phyloP scores from a whole-genome alignment of 2,329 filamentous ascomycete species.

The Xylaria sp. region DNA sequence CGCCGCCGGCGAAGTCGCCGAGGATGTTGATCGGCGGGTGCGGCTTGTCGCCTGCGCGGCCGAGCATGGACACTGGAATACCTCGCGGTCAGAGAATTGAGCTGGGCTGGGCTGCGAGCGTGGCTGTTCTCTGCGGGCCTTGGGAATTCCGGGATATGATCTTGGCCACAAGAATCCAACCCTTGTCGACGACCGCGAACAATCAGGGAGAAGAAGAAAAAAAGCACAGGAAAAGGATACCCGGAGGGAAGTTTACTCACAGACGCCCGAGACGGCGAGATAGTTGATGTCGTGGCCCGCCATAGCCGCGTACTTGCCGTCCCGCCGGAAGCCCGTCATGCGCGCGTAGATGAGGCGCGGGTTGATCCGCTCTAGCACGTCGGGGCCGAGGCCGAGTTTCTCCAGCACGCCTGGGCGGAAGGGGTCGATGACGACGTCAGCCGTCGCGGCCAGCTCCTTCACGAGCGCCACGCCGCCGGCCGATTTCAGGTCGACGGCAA shows the following conservation, averaged over 20 bases:
- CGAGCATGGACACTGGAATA: slow-evolving; percentile 62
- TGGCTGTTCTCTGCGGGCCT: too few species aligned
- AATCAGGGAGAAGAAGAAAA: too few species aligned
- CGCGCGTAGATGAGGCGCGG: slow-evolving; percentile 79
- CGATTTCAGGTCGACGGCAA: slow-evolving; percentile 80
- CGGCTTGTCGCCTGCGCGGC: slow-evolving; percentile 70
- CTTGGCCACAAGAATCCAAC: too few species aligned
- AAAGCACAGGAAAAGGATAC: too few species aligned
- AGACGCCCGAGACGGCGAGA: slow-evolving; percentile 81
- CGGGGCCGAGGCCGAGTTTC: slow-evolving; percentile 77
- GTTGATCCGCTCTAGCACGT: slow-evolving; percentile 69
- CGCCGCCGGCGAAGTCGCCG: slow-evolving; percentile 90
- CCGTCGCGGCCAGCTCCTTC: slow-evolving; percentile 63
- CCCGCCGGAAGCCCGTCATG: slow-evolving; percentile 87
- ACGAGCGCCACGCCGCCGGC: slow-evolving; percentile 67
- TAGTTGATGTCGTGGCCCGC: slow-evolving; percentile 98
- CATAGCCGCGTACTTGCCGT: slow-evolving; percentile 85
- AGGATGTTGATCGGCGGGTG: slow-evolving; percentile 83
- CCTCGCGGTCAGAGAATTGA: too few species aligned
- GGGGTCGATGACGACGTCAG: slow-evolving; percentile 89
- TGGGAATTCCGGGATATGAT: too few species aligned
- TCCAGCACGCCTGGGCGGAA: slow-evolving; percentile 92
- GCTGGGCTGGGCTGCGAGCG: too few species aligned
- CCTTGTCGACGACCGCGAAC: too few species aligned
- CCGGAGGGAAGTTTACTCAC: too few species aligned